Percentiles rank a stretch among this genome's conserved stretches.
phyloP scores from a whole-genome alignment of 1,139 yeast genomes.

The Komagataea norvegica region DNA sequence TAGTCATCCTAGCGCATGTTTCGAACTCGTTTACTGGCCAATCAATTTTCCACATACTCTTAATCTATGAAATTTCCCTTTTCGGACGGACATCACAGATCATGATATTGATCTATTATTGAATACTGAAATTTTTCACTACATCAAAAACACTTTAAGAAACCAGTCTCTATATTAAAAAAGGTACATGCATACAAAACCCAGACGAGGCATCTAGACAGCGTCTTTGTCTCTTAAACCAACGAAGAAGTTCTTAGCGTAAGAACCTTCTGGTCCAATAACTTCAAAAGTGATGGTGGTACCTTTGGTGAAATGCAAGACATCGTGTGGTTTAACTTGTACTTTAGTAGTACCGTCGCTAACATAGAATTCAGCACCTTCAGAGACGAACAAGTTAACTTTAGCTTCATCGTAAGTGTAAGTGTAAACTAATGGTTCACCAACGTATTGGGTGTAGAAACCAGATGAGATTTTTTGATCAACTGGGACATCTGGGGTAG shows the following conservation, averaged over 20 bases:
- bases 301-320: slow-evolving; percentile 63
- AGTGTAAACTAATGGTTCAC: slow-evolving; percentile 59
- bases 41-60: background rate
- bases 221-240: slow-evolving; percentile 52
- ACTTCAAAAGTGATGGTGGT: slow-evolving; percentile 63
- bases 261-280: slow-evolving; percentile 44
- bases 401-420: slow-evolving; percentile 71
- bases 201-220: slow-evolving; percentile 20
- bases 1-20: too few species aligned
- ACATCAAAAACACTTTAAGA: background rate
- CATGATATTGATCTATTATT: too few species aligned
- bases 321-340: slow-evolving; percentile 58
- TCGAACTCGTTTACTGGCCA: too few species aligned
- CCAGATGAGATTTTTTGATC: slow-evolving; percentile 61
- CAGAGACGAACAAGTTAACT: slow-evolving; percentile 53
- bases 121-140: background rate
- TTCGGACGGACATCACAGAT: too few species aligned
- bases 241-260: slow-evolving; percentile 59
- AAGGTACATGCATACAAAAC: background rate
- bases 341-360: slow-evolving; percentile 59
- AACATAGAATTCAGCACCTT: slow-evolving; percentile 52
- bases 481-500: slow-evolving; percentile 48
- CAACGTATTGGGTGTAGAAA: slow-evolving; percentile 62
- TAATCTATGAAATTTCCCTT: background rate
- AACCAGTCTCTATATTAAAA: slow-evolving; percentile 1